Conservation (phyloP, 495 filamentous ascomycete species). For the Xylaria cubensis region DNA sequence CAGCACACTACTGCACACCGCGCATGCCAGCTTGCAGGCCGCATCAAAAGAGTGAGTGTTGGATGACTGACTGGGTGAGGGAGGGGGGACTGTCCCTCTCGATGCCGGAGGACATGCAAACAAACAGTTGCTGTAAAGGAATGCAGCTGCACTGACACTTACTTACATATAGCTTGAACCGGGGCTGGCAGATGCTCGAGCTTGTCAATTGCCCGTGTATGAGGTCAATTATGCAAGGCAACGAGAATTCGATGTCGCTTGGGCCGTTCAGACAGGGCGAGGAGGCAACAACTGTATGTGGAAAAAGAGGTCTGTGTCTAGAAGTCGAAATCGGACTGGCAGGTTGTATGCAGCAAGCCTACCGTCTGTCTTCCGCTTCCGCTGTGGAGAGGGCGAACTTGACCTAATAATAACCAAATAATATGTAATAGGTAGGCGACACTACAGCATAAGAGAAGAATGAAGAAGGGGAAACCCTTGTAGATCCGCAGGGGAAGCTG, state of each 20-base stretch:
- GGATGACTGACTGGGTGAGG: neutral
- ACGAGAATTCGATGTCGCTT: neutral
- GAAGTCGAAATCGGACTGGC: neutral
- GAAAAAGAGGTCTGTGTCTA: neutral
- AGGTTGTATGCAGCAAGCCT: neutral
- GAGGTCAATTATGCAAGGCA: neutral
- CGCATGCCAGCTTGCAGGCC: slow-evolving; percentile 13
- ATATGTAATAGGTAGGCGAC: neutral
- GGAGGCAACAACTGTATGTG: neutral
- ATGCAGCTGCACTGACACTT: slow-evolving; percentile 11
- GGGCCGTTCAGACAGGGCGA: neutral
- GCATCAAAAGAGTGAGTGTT: neutral
- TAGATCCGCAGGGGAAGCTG: neutral
- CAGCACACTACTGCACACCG: slow-evolving; percentile 19
- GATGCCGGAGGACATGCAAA: neutral
- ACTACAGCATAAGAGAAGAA: neutral
- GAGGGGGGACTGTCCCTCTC: slow-evolving; percentile 3
- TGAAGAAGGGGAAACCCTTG: too few relatives aligned
- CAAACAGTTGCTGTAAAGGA: slow-evolving; percentile 4
- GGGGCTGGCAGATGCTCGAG: neutral
- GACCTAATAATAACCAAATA: neutral
- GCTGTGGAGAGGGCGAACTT: neutral
- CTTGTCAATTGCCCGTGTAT: neutral
- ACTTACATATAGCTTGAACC: neutral
- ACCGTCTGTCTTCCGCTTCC: neutral